A percentile compares a stretch with the other conserved stretches of the same genome.
Evolutionary conservation across 805 yeast genomes (phyloP).

Genomic region (Wickerhamiella slavikovae): DNA sequence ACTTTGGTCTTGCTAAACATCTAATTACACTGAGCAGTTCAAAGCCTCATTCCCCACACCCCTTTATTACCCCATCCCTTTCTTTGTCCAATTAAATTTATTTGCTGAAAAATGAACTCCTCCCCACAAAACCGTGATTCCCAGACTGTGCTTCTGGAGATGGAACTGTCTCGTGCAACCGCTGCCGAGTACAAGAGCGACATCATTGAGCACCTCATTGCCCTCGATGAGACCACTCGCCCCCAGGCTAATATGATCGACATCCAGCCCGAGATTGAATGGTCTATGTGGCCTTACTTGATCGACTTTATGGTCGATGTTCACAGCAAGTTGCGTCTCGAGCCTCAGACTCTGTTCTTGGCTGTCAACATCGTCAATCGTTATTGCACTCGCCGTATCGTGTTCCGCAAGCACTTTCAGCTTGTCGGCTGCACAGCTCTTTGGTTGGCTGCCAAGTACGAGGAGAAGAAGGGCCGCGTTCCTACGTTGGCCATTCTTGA

Average conservation of each 20-base stretch:
- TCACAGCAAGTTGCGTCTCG: constrained; percentile 39
- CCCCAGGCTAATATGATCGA: constrained; percentile 46
- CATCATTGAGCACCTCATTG: constrained; percentile 17
- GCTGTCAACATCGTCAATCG: constrained; percentile 64
- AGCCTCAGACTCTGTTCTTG: constrained; percentile 46
- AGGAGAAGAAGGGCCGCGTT: constrained; percentile 51
- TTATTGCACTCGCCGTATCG: constrained; percentile 72
- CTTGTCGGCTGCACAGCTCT: constrained; percentile 78
- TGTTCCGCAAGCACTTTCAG: constrained; percentile 65
- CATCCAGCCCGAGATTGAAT: constrained; percentile 70
- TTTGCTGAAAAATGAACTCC: not conserved
- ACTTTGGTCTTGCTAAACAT: too few relatives aligned
- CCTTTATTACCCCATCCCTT: not conserved
- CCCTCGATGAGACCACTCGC: constrained; percentile 17
- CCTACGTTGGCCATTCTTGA: constrained; percentile 53
- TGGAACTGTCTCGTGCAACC: constrained; percentile 10
- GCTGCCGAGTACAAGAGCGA: constrained; percentile 20
- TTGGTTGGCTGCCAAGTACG: constrained; percentile 72
- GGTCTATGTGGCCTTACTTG: constrained; percentile 46
- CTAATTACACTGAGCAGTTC: not conserved
- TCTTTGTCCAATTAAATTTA: not conserved
- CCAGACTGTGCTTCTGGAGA: constrained; percentile 5
- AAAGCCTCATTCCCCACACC: not conserved
- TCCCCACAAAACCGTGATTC: constrained; percentile 2
- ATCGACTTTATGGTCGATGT: constrained; percentile 55